Base-by-base conservation (phyloP, 768 basidiomycete species). In the Trichaptum fuscoviolaceum region DNA sequence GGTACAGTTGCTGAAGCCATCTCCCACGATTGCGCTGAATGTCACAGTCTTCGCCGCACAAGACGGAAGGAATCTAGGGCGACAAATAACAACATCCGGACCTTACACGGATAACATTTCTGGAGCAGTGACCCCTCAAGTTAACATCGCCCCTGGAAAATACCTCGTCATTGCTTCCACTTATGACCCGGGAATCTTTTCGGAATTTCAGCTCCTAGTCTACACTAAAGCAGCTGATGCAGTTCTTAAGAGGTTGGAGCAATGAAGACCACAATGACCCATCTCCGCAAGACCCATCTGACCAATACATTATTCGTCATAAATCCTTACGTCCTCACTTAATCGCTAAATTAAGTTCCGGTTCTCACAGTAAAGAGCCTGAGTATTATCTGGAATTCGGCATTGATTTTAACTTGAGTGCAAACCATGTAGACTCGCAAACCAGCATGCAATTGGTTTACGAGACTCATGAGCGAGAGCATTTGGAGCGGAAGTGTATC, bases 141-240 rank as follows among this genome's bases (percentile, higher is more conserved):
- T 83, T 6, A 77, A 80, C 18, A 66, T 93, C 58, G 78, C 79
- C 3, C 72, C 82, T 0, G 93, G 92, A 23, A 85, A 81, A 67
- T 96, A 95, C 75, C 82, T 87, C 69, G 75, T 89, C 23, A 80
- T 95, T 0, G 89, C 91, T 1, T 92, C 89, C 9, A 91, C 90
- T 0, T 92, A 87, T 74, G 79, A 82, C n/a, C 80, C 85, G 0
- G 88, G 85, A 1, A 76, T 86, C 1, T 79, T 82, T 36, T 80
- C 78, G 1, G 79, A 75, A 24, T 95, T 92, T 71, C 81, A 81
- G 70, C 65, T 94, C 66, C 75, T 88, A 20, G 76, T 90, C 7
- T 90, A 90, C 72, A 84, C 62, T 23, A 52, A 59, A 63, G 24
- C 65, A 3, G 10, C 62, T 25, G 60, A 35, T 63, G 58, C 60